A percentile compares a stretch with the other conserved stretches of the same genome.
phyloP scores from a whole-genome alignment of 1,284 basidiomycete genomes.

The Gymnopus androsaceus region DNA sequence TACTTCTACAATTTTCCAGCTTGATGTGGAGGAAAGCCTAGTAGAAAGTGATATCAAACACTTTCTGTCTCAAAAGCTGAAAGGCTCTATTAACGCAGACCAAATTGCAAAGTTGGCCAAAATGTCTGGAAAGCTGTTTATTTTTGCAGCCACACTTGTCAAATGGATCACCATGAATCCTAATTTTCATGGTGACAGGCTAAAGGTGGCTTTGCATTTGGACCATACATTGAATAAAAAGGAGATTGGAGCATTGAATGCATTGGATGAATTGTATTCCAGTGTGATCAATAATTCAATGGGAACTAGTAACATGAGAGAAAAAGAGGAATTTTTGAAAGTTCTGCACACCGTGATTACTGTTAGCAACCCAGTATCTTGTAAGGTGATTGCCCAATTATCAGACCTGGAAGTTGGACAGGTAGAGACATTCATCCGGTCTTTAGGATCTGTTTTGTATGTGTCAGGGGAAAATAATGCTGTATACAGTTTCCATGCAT shows the following conservation, averaged over 20 bases:
- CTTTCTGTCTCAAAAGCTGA: not conserved
- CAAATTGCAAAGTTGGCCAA: not conserved
- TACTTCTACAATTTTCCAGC: not conserved
- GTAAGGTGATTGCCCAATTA: not conserved
- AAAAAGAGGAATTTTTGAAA: not conserved
- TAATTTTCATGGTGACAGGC: not conserved
- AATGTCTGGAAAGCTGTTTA: constrained; percentile 3
- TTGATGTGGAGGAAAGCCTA: not conserved
- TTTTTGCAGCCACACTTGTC: not conserved
- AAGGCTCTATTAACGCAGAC: not conserved
- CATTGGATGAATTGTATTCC: not conserved
- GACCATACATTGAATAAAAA: not conserved
- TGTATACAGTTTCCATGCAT: too few relatives aligned
- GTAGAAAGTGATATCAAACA: not conserved
- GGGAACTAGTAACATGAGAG: not conserved
- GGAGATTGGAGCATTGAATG: too few relatives aligned
- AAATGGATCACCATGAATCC: not conserved
- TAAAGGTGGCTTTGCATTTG: not conserved
- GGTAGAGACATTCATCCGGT: not conserved
- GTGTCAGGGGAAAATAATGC: not conserved
- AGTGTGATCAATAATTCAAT: not conserved
- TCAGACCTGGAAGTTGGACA: not conserved
- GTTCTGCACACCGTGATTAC: not conserved
- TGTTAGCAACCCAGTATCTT: not conserved
- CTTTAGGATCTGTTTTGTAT: not conserved